Conservation (phyloP, 169 alveolate genomes). For the Babesia bigemina region DNA sequence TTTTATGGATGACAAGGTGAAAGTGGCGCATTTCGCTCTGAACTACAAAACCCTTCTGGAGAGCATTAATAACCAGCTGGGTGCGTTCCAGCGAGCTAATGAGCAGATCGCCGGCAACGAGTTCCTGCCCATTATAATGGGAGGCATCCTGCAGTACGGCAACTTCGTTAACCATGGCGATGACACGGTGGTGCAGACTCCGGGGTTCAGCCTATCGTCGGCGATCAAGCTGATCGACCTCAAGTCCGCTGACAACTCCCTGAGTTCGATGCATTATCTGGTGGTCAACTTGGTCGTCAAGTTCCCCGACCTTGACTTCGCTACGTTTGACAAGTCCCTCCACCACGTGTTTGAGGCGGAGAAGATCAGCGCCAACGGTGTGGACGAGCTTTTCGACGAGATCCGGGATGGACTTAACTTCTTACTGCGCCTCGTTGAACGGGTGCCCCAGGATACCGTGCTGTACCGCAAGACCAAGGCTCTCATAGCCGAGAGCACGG, state of each 20-base stretch:
- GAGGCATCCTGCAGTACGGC: constrained; percentile 77
- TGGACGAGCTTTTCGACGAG: constrained; percentile 50
- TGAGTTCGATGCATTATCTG: constrained; percentile 79
- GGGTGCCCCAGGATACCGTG: neutral
- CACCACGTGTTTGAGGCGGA: constrained; percentile 53
- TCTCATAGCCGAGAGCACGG: constrained; percentile 32
- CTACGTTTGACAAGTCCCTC: constrained; percentile 26
- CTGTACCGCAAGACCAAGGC: constrained; percentile 10
- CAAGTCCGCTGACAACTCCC: constrained; percentile 71
- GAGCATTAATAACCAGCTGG: constrained; percentile 62
- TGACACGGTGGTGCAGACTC: constrained; percentile 57
- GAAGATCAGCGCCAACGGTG: constrained; percentile 51
- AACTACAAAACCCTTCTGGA: constrained; percentile 63
- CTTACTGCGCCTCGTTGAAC: constrained; percentile 11
- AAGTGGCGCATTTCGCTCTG: constrained; percentile 59
- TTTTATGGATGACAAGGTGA: constrained; percentile 62
- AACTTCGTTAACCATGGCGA: constrained; percentile 80
- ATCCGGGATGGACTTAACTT: constrained; percentile 46
- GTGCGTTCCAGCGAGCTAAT: constrained; percentile 62
- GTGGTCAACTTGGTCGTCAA: constrained; percentile 71
- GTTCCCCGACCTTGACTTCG: constrained; percentile 59
- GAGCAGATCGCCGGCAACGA: constrained; percentile 68
- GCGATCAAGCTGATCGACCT: constrained; percentile 75
- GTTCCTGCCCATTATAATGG: constrained; percentile 68
- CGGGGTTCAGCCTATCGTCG: constrained; percentile 77